Evolutionary conservation across 2,329 filamentous ascomycete genomes (phyloP).

Genomic region (Colletotrichum endophyticum): DNA sequence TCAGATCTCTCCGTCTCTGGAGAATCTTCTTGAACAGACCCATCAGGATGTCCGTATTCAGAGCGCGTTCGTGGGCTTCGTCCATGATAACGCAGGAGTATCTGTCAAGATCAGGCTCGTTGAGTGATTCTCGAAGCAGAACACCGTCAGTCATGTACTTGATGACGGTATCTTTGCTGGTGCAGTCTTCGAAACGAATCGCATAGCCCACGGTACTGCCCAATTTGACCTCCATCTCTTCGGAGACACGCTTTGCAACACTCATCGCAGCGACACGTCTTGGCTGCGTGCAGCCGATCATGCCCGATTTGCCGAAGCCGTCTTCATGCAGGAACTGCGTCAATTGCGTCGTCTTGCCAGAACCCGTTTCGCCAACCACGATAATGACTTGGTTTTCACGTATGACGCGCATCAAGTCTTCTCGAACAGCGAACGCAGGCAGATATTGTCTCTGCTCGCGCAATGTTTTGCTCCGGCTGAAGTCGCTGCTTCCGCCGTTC

Average conservation of each 20-base stretch:
- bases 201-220: slow-evolving; percentile 92
- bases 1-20: slow-evolving; percentile 85
- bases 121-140: slow-evolving; percentile 88
- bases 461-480: slow-evolving; percentile 90
- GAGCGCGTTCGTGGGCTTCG: slow-evolving; percentile 93
- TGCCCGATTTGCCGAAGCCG: slow-evolving; percentile 83
- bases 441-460: slow-evolving; percentile 91
- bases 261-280: slow-evolving; percentile 98
- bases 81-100: slow-evolving; percentile 99
- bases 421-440: slow-evolving; percentile 93
- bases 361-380: slow-evolving; percentile 96
- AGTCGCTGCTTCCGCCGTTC: slow-evolving; percentile 82
- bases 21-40: slow-evolving; percentile 97
- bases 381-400: slow-evolving; percentile 97
- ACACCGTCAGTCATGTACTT: slow-evolving; percentile 99
- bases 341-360: slow-evolving; percentile 95
- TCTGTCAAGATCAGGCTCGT: slow-evolving; percentile 89
- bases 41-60: slow-evolving; percentile 98
- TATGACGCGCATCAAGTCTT: slow-evolving; percentile 90
- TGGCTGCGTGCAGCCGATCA: slow-evolving; percentile 97
- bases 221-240: slow-evolving; percentile 95
- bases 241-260: slow-evolving; percentile 95
- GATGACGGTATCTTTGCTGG: slow-evolving; percentile 91
- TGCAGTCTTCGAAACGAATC: slow-evolving; percentile 98
- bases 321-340: slow-evolving; percentile 97